Conservation (phyloP, 805 yeast species). For the Lipomyces starkeyi region DNA sequence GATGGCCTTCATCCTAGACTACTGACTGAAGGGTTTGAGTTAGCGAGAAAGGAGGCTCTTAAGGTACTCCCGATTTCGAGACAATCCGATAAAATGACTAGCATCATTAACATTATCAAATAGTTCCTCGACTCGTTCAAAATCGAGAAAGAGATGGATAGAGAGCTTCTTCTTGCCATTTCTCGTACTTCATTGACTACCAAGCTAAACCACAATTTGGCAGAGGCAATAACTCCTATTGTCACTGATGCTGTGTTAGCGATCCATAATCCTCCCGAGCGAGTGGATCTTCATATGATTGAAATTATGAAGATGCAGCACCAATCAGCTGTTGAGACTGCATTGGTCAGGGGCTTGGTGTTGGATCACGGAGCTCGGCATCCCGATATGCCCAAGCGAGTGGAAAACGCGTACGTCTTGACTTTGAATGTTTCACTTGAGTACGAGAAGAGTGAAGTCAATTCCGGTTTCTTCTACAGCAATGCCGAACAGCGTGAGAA, state of each 20-base stretch:
- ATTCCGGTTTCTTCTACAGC: slow-evolving; percentile 93
- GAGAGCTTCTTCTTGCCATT: slow-evolving; percentile 88
- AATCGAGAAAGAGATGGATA: slow-evolving; percentile 62
- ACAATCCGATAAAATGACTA: slow-evolving; percentile 25
- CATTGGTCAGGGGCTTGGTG: slow-evolving; percentile 84
- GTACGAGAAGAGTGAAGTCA: slow-evolving; percentile 97
- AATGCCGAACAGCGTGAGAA: slow-evolving; percentile 95
- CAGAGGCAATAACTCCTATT: slow-evolving; percentile 85
- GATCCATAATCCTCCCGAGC: slow-evolving; percentile 59
- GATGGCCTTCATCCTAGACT: slow-evolving; percentile 98
- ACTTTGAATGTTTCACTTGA: slow-evolving; percentile 93
- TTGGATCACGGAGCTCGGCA: slow-evolving; percentile 98
- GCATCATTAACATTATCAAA: neutral
- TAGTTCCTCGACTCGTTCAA: slow-evolving; percentile 71
- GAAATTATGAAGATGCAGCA: slow-evolving; percentile 99
- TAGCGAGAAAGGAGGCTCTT: slow-evolving; percentile 78
- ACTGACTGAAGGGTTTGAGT: slow-evolving; percentile 92
- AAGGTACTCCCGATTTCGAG: slow-evolving; percentile 13
- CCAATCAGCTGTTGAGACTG: slow-evolving; percentile 81
- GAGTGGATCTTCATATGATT: slow-evolving; percentile 91
- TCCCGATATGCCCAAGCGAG: slow-evolving; percentile 96
- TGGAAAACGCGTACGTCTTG: slow-evolving; percentile 81
- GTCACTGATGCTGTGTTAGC: slow-evolving; percentile 94
- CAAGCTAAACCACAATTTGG: slow-evolving; percentile 76
- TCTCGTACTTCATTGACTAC: slow-evolving; percentile 90